Conservation (phyloP, 1,284 basidiomycete species). For the Polyporus tsugae region DNA sequence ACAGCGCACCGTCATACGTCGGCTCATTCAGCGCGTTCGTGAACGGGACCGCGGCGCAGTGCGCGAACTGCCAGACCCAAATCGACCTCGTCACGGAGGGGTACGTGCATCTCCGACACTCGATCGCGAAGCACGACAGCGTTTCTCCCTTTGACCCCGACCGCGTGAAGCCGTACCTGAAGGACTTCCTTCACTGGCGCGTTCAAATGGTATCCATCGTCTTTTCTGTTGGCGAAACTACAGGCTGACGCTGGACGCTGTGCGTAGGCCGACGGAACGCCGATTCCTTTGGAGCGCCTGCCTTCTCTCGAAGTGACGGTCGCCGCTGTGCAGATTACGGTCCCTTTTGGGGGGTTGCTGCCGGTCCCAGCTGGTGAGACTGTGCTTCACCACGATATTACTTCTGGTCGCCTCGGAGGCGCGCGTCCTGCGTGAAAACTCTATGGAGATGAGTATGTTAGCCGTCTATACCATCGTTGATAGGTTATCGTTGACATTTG, state of each 20-base stretch:
- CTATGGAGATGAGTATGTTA: not conserved
- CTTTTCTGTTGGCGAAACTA: too few species aligned
- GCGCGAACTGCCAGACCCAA: constrained; percentile 11
- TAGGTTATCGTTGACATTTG: too few species aligned
- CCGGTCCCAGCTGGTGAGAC: constrained; percentile 19
- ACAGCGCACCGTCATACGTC: constrained; percentile 41
- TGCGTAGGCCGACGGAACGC: not conserved
- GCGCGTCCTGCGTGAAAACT: not conserved
- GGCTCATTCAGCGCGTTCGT: constrained; percentile 50
- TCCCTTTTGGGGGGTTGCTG: constrained; percentile 14
- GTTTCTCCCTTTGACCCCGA: constrained; percentile 45
- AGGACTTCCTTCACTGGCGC: constrained; percentile 48
- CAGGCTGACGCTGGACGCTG: not conserved
- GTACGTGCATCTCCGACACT: constrained; percentile 58
- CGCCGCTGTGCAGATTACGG: constrained; percentile 14
- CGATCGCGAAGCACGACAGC: too few species aligned
- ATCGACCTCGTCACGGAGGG: constrained; percentile 54
- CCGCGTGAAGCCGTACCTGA: constrained; percentile 50
- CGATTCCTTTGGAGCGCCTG: constrained; percentile 10
- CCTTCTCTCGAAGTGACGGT: constrained; percentile 16
- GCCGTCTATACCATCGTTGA: too few species aligned
- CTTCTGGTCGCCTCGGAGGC: constrained; percentile 2
- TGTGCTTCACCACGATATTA: constrained; percentile 27
- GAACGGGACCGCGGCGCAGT: constrained; percentile 37
- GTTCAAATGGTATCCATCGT: too few species aligned